Percentiles rank a stretch among this genome's conserved stretches.
phyloP scores from a whole-genome alignment of 192 early-diverging fungal species.

The Coemansia reversa region DNA sequence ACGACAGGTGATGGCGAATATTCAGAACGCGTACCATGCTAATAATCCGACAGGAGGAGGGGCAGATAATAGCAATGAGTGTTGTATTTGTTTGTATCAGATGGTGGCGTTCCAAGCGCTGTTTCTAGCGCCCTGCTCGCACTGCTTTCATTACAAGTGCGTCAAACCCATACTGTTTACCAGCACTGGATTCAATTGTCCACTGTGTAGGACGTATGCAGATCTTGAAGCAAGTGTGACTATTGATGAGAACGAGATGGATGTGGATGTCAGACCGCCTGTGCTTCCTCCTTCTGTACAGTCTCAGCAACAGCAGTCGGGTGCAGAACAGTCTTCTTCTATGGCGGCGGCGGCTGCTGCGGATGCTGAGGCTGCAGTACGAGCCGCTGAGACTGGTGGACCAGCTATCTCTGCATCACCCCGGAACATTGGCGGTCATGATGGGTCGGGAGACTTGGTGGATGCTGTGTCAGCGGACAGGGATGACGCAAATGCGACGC shows the following conservation, averaged over 20 bases:
- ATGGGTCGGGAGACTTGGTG: neutral
- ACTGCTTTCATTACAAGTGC: constrained; percentile 93
- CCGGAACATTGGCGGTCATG: constrained; percentile 5
- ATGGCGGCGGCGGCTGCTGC: constrained; percentile 24
- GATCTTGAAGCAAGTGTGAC: constrained; percentile 81
- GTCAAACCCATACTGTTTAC: constrained; percentile 76
- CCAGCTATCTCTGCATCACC: neutral
- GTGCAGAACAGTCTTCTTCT: constrained; percentile 3
- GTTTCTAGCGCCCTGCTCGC: constrained; percentile 90
- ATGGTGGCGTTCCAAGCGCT: constrained; percentile 87
- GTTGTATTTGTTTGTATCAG: constrained; percentile 88
- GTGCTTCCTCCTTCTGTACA: constrained; percentile 31
- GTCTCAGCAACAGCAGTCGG: constrained; percentile 13
- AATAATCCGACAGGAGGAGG: constrained; percentile 15
- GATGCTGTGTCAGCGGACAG: constrained; percentile 15
- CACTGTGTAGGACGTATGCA: constrained; percentile 88
- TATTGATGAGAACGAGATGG: constrained; percentile 54
- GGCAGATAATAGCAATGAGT: constrained; percentile 58
- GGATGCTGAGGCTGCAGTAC: constrained; percentile 38
- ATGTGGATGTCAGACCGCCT: constrained; percentile 34
- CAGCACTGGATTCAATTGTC: constrained; percentile 80
- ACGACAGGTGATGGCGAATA: constrained; percentile 52
- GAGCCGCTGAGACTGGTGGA: constrained; percentile 20
- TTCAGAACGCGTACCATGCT: constrained; percentile 47
- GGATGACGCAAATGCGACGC: constrained; percentile 49